Conservation (phyloP, 257 asterid species). For the Cynanchum wilfordii region DNA sequence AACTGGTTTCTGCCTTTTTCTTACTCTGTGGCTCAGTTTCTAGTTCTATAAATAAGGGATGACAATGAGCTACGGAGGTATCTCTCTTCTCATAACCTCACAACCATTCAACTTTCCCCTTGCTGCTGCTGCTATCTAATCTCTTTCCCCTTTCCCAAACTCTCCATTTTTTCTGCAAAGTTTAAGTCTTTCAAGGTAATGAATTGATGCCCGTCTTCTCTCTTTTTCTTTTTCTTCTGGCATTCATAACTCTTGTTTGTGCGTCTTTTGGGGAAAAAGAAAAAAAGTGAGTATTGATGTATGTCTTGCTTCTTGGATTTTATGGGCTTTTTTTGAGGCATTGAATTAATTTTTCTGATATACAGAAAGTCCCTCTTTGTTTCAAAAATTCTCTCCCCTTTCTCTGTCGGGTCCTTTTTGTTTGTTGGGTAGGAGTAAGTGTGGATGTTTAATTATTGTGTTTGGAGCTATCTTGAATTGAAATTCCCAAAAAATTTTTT, state of each 20-base stretch:
- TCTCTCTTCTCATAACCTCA: conserved; percentile 3
- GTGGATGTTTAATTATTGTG: neutral
- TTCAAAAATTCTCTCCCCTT: too few species aligned
- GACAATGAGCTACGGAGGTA: neutral
- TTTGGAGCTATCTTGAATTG: neutral
- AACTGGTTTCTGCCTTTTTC: neutral
- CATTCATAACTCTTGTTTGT: neutral
- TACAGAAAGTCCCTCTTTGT: neutral
- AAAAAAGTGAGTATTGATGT: neutral
- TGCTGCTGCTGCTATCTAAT: neutral
- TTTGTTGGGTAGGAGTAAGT: neutral
- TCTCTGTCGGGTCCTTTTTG: neutral
- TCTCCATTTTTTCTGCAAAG: neutral
- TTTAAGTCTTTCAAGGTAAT: conserved; percentile 14
- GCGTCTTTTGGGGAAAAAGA: conserved; percentile 5
- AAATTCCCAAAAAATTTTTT: neutral
- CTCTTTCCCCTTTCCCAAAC: neutral
- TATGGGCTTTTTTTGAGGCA: neutral
- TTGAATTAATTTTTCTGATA: neutral
- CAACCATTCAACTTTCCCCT: conserved; percentile 19
- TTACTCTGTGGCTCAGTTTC: neutral
- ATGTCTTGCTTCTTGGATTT: neutral
- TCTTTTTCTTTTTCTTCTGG: neutral
- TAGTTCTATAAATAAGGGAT: conserved; percentile 13
- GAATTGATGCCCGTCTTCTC: neutral